These are phyloP conservation scores for Hortiboletus rubellus DNA, from an alignment of 1,284 basidiomycete species.

Conservation along the genomic window DNA sequence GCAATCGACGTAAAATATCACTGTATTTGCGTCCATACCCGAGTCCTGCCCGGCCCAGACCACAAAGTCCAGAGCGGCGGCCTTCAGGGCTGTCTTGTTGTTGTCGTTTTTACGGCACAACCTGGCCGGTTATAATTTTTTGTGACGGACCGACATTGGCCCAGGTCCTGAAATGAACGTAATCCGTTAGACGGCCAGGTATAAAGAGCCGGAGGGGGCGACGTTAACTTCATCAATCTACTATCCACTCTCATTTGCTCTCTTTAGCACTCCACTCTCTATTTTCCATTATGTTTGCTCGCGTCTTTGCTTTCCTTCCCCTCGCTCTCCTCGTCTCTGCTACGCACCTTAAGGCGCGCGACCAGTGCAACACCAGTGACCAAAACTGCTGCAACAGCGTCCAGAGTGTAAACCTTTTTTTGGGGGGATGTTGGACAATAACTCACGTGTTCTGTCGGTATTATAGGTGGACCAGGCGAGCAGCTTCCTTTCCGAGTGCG, in stretches of 20 bases:
- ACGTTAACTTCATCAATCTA: background rate
- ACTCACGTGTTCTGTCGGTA: background rate
- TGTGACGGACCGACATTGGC: background rate
- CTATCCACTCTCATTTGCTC: background rate
- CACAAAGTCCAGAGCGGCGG: background rate
- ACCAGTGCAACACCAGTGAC: slow-evolving; percentile 2
- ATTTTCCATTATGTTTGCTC: slow-evolving; percentile 17
- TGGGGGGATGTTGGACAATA: fast-evolving
- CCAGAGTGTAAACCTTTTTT: background rate
- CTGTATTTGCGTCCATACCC: background rate
- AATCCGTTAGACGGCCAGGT: slow-evolving; percentile 8
- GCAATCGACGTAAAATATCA: background rate
- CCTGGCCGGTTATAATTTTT: background rate
- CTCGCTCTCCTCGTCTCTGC: slow-evolving; percentile 15
- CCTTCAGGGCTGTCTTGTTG: background rate
- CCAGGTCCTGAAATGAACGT: slow-evolving; percentile 1
- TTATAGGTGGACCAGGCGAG: background rate
- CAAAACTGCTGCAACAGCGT: slow-evolving; percentile 12
- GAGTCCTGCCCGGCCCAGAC: background rate
- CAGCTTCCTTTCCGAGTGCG: too few relatives aligned
- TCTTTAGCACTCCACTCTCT: background rate
- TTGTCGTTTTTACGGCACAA: slow-evolving; percentile 6
- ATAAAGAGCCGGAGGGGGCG: slow-evolving; percentile 13
- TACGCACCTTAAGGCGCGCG: slow-evolving; percentile 5
- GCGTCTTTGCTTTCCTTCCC: slow-evolving; percentile 24